Percentiles rank a stretch among this genome's conserved stretches.
Conservation (phyloP, 1,139 yeast species). For the Protomyces arabidopsidicola region DNA sequence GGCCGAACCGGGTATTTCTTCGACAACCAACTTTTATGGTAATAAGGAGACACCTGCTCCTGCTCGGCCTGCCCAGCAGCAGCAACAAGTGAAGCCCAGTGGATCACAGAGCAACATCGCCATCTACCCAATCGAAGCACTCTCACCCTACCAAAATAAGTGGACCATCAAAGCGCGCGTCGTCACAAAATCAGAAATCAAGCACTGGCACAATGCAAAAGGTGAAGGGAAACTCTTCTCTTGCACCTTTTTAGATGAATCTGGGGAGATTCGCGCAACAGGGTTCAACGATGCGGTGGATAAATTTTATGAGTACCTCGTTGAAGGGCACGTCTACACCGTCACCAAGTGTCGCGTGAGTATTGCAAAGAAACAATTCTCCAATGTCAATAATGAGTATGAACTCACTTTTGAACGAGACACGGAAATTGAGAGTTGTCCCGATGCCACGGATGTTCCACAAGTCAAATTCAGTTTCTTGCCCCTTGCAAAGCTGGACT, state of each 20-base stretch:
- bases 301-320: slow-evolving; percentile 63
- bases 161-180: slow-evolving; percentile 95
- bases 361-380: slow-evolving; percentile 80
- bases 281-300: slow-evolving; percentile 89
- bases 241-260: slow-evolving; percentile 83
- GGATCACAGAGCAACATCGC: slow-evolving; percentile 32
- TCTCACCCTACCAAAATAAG: slow-evolving; percentile 83
- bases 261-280: slow-evolving; percentile 94
- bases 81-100: slow-evolving; percentile 2
- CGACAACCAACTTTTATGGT: slow-evolving; percentile 27
- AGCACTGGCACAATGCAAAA: slow-evolving; percentile 78
- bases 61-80: slow-evolving; percentile 9
- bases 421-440: slow-evolving; percentile 60
- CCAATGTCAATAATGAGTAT: slow-evolving; percentile 79
- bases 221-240: slow-evolving; percentile 90
- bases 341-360: slow-evolving; percentile 76
- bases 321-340: slow-evolving; percentile 78
- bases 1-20: slow-evolving; percentile 21
- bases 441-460: slow-evolving; percentile 62
- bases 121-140: slow-evolving; percentile 72
- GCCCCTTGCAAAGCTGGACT: slow-evolving; percentile 60
- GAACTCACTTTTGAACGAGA: slow-evolving; percentile 81
- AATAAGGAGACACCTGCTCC: slow-evolving; percentile 15
- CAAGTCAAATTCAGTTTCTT: slow-evolving; percentile 71
- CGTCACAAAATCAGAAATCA: slow-evolving; percentile 77